Evolutionary conservation across 805 yeast genomes (phyloP).

Genomic region (Nadsonia fulvescens): DNA sequence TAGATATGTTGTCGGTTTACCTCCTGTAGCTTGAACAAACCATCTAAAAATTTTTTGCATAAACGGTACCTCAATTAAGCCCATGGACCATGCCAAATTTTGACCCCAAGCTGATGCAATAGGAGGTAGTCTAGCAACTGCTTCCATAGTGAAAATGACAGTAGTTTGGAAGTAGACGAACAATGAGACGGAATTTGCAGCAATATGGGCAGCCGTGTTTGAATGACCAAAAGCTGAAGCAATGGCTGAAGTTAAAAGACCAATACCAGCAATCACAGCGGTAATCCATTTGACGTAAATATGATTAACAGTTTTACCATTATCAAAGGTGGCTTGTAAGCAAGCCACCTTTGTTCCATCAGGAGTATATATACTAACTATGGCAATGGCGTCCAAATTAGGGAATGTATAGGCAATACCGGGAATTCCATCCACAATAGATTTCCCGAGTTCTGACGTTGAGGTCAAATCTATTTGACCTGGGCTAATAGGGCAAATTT

Average conservation of each 20-base stretch:
- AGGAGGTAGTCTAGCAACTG: constrained; percentile 76
- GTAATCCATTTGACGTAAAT: constrained; percentile 83
- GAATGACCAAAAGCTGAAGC: constrained; percentile 75
- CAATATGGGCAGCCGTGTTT: constrained; percentile 72
- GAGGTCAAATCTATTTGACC: constrained; percentile 67
- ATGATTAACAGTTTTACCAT: constrained; percentile 69
- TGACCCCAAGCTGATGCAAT: constrained; percentile 87
- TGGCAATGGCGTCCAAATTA: constrained; percentile 58
- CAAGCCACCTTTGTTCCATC: constrained; percentile 36
- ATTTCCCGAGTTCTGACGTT: constrained; percentile 31
- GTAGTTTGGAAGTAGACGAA: constrained; percentile 80
- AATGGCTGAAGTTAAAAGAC: constrained; percentile 68
- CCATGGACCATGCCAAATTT: constrained; percentile 90
- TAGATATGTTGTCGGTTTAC: constrained; percentile 54
- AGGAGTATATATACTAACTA: constrained; percentile 22
- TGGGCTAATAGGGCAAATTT: constrained; percentile 77
- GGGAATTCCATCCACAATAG: constrained; percentile 44
- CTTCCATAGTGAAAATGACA: constrained; percentile 68
- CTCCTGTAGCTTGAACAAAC: constrained; percentile 93
- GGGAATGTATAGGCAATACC: constrained; percentile 77
- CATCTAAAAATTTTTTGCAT: constrained; percentile 81
- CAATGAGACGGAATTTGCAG: constrained; percentile 71
- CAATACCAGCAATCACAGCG: constrained; percentile 76
- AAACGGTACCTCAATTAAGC: constrained; percentile 56
- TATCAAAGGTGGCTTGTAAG: constrained; percentile 53